A percentile compares a stretch with the other conserved stretches of the same genome.
Conservation (phyloP, 164 flowering plant genomes). For the Akebia trifoliata region DNA sequence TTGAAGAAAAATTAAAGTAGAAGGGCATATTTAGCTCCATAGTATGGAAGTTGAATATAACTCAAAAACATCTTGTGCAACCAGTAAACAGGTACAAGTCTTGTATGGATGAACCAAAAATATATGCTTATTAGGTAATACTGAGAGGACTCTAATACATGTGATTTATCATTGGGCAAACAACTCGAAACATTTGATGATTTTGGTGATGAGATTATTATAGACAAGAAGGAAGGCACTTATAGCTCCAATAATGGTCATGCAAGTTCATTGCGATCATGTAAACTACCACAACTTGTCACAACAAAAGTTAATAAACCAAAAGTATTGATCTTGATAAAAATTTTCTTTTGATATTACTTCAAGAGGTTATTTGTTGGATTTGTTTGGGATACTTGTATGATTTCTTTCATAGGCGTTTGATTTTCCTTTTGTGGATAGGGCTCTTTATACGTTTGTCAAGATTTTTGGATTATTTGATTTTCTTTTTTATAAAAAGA, state of each 20-base stretch:
- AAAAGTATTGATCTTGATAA: conserved; percentile 45
- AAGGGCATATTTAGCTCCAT: conserved; percentile 46
- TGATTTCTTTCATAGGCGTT: not conserved
- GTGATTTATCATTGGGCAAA: conserved; percentile 30
- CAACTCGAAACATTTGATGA: conserved; percentile 69
- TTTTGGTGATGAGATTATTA: conserved; percentile 66
- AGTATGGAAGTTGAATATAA: conserved; percentile 28
- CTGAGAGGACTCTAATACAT: conserved; percentile 10
- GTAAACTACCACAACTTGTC: conserved; percentile 40
- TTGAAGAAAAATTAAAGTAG: conserved; percentile 77
- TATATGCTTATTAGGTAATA: not conserved
- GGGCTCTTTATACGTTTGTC: not conserved
- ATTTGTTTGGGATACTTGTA: too few relatives aligned
- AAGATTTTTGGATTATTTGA: not conserved
- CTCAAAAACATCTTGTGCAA: conserved; percentile 23
- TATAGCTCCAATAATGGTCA: conserved; percentile 24
- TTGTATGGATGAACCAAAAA: not conserved
- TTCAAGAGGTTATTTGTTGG: too few relatives aligned
- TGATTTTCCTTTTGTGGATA: not conserved
- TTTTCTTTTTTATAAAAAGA: not conserved
- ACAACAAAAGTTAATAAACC: conserved; percentile 39
- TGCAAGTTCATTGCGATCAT: conserved; percentile 21
- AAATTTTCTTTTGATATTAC: too few relatives aligned
- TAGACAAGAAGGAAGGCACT: conserved; percentile 23
- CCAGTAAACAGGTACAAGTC: conserved; percentile 45